Percentiles rank a stretch among this genome's conserved stretches.
Evolutionary conservation across 2,329 filamentous ascomycete species (phyloP).

Genomic region (Cercospora berteroae): DNA sequence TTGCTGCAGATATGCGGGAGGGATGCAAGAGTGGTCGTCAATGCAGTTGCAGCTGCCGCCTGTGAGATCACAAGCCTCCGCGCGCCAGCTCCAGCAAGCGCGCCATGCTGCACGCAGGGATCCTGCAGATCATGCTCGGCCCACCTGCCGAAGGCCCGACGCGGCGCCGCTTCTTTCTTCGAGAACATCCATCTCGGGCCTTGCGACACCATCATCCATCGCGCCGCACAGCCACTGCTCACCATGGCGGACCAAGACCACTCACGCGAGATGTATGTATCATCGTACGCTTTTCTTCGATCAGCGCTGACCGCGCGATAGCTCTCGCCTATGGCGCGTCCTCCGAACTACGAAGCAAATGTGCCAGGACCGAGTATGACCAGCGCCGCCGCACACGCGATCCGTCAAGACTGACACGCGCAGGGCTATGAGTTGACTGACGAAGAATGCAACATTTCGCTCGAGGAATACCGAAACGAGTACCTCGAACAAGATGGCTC

Average conservation of each 20-base stretch:
- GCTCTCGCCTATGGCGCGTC: slow-evolving; percentile 81
- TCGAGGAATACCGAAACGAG: slow-evolving; percentile 73
- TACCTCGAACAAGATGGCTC: slow-evolving; percentile 72
- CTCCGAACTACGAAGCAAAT: slow-evolving; percentile 94
- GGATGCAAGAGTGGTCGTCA: not conserved
- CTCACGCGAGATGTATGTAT: slow-evolving; percentile 28
- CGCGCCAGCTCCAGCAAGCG: not conserved
- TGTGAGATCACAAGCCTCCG: not conserved
- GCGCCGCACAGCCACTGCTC: not conserved
- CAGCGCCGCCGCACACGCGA: slow-evolving; percentile 6
- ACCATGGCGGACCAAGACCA: slow-evolving; percentile 31
- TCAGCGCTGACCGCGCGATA: slow-evolving; percentile 14
- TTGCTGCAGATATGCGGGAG: not conserved
- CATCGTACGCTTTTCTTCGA: too few relatives aligned
- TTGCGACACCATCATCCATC: not conserved
- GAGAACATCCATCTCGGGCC: not conserved
- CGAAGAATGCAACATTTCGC: slow-evolving; percentile 80
- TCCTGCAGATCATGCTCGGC: not conserved
- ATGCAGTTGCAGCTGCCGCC: not conserved
- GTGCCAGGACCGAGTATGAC: slow-evolving; percentile 76
- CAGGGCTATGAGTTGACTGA: slow-evolving; percentile 93
- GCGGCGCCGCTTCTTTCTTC: slow-evolving; percentile 3
- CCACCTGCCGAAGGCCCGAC: slow-evolving; percentile 2
- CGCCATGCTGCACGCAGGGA: not conserved
- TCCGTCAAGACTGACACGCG: slow-evolving; percentile 16